phyloP scores from a whole-genome alignment of 1,284 basidiomycete species.

The Chondrostereum purpureum region DNA sequence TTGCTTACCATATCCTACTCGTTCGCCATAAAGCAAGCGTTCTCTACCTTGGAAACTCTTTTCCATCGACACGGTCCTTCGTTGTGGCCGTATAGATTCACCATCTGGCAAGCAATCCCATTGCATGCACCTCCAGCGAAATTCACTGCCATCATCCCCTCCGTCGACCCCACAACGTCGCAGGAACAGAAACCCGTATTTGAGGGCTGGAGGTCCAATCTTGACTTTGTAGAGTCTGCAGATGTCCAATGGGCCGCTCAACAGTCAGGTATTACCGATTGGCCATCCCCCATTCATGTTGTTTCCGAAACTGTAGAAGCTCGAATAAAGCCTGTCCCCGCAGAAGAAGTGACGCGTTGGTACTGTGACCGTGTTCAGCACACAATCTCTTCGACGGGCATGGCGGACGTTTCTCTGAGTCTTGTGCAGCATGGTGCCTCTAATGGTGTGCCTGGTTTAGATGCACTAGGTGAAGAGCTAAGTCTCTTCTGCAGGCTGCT shows the following conservation, averaged over 20 bases:
- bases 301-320: background rate
- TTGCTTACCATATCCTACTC: conserved; percentile 54
- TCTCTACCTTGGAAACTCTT: conserved; percentile 53
- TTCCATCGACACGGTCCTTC: conserved; percentile 46
- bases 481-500: conserved; percentile 79
- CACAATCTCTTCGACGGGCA: conserved; percentile 63
- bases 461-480: conserved; percentile 85
- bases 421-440: conserved; percentile 83
- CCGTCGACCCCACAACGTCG: conserved; percentile 40
- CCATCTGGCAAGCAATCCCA: conserved; percentile 69
- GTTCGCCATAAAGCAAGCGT: conserved; percentile 58
- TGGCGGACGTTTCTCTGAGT: conserved; percentile 73
- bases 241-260: conserved; percentile 36
- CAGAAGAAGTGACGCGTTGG: conserved; percentile 59
- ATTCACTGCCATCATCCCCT: conserved; percentile 61
- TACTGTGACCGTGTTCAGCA: conserved; percentile 60
- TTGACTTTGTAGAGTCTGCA: conserved; percentile 51
- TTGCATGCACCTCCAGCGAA: conserved; percentile 60
- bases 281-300: conserved; percentile 7
- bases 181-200: conserved; percentile 31
- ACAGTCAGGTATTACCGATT: conserved; percentile 13
- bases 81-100: conserved; percentile 67
- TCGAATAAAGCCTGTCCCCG: conserved; percentile 22
- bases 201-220: conserved; percentile 39
- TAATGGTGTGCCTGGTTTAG: conserved; percentile 71